A percentile compares a stretch with the other conserved stretches of the same genome.
phyloP scores from a whole-genome alignment of 306 rosid species.

The Vigna hirtella region DNA sequence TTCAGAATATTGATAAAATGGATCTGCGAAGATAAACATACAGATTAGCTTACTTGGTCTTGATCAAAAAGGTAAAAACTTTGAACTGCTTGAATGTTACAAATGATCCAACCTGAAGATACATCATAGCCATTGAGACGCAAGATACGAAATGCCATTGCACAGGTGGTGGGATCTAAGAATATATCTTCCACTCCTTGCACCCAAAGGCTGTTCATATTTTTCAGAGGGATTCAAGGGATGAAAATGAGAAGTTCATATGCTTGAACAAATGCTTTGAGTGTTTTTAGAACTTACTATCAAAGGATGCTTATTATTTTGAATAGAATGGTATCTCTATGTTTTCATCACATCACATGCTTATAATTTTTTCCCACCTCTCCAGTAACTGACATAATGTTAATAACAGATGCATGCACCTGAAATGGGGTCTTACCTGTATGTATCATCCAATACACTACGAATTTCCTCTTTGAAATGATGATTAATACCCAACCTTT shows the following conservation, averaged over 20 bases:
- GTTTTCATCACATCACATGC: not conserved
- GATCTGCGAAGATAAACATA: constrained; percentile 58
- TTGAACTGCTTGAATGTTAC: not conserved
- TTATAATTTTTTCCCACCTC: constrained; percentile 30
- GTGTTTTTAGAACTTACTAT: not conserved
- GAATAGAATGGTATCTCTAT: not conserved
- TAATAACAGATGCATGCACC: constrained; percentile 35
- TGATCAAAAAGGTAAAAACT: not conserved
- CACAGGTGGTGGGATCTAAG: constrained; percentile 72
- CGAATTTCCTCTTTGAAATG: constrained; percentile 77
- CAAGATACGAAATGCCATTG: constrained; percentile 79
- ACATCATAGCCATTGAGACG: constrained; percentile 77
- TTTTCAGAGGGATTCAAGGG: not conserved
- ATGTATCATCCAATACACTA: constrained; percentile 74
- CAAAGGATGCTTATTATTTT: not conserved
- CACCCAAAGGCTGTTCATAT: constrained; percentile 59
- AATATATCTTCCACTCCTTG: constrained; percentile 72
- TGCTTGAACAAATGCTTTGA: not conserved
- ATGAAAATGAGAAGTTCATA: not conserved
- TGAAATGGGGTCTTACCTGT: constrained; percentile 57
- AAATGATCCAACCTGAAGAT: constrained; percentile 61
- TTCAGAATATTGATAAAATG: constrained; percentile 67
- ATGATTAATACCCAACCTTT: constrained; percentile 71
- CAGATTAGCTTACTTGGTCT: constrained; percentile 19
- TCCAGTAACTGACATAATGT: constrained; percentile 2